Evolutionary conservation across 768 basidiomycete species (phyloP).

Genomic region (Leccinum pellstonianum): DNA sequence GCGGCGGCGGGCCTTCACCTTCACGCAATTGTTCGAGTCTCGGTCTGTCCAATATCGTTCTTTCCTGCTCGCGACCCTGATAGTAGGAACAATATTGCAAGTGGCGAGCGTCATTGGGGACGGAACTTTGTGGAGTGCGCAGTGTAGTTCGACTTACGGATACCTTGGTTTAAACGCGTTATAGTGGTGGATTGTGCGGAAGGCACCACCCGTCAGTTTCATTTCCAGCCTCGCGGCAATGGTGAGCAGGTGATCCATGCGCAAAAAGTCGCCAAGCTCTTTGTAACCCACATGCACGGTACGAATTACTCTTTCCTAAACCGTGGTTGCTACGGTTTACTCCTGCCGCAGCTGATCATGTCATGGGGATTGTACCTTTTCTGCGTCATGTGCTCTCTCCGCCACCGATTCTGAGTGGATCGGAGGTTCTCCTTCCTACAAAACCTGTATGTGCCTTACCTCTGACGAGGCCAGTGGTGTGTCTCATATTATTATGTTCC

Average conservation of each 20-base stretch:
- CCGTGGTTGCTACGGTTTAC: background rate
- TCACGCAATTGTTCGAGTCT: conserved; percentile 78
- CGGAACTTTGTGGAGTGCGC: conserved; percentile 66
- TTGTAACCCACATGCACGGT: conserved; percentile 88
- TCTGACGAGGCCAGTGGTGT: background rate
- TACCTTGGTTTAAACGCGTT: conserved; percentile 4
- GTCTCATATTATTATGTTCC: background rate
- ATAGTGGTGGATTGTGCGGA: conserved; percentile 85
- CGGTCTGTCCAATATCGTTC: conserved; percentile 13
- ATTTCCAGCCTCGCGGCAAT: conserved; percentile 44
- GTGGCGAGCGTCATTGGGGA: conserved; percentile 56
- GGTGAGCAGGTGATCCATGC: conserved; percentile 37
- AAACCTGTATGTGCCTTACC: conserved; percentile 11
- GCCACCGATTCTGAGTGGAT: conserved; percentile 28
- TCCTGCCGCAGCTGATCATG: conserved; percentile 57
- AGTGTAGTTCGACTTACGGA: background rate
- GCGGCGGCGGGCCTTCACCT: conserved; percentile 71
- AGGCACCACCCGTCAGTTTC: conserved; percentile 72
- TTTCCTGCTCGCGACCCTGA: background rate
- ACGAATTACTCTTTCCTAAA: background rate
- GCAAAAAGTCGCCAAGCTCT: conserved; percentile 60
- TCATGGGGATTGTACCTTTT: conserved; percentile 70
- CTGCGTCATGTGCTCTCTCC: conserved; percentile 58
- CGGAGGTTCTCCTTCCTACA: conserved; percentile 10
- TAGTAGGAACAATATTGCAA: conserved; percentile 7